Evolutionary conservation across 1,284 basidiomycete genomes (phyloP).

Genomic region (Papiliotrema nemorosa): DNA sequence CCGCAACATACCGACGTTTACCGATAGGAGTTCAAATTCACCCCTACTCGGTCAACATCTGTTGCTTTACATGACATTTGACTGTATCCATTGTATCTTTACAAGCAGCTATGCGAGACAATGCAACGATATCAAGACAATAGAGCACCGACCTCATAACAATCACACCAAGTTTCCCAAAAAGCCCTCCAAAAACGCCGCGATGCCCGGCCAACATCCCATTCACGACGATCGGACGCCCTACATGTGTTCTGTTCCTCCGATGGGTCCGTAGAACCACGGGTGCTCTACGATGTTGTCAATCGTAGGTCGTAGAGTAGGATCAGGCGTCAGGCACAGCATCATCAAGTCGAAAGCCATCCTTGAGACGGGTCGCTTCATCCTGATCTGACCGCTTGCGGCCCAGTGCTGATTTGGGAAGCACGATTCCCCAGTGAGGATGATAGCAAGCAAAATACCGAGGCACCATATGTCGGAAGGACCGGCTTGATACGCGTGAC

Average conservation of each 20-base stretch:
- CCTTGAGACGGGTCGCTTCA: conserved; percentile 29
- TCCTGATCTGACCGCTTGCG: conserved; percentile 50
- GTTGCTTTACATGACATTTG: too few relatives aligned
- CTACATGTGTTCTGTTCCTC: background rate
- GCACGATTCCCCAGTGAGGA: conserved; percentile 79
- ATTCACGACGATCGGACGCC: too few relatives aligned
- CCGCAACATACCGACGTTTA: too few relatives aligned
- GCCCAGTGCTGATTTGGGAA: conserved; percentile 73
- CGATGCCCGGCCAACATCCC: too few relatives aligned
- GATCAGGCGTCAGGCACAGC: conserved; percentile 70
- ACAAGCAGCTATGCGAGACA: too few relatives aligned
- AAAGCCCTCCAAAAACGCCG: too few relatives aligned
- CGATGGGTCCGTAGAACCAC: conserved; percentile 57
- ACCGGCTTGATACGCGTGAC: conserved; percentile 61
- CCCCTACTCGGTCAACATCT: too few relatives aligned
- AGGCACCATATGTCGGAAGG: conserved; percentile 88
- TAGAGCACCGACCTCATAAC: too few relatives aligned
- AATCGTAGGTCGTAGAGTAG: conserved; percentile 64
- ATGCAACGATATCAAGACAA: too few relatives aligned
- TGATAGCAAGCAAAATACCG: conserved; percentile 81
- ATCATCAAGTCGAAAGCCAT: conserved; percentile 60
- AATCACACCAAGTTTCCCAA: too few relatives aligned
- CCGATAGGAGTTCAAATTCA: too few relatives aligned
- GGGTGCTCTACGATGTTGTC: conserved; percentile 66
- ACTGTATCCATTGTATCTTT: too few relatives aligned